phyloP scores from a whole-genome alignment of 176 grass and related monocot species.

The Bonia amplexicaulis region DNA sequence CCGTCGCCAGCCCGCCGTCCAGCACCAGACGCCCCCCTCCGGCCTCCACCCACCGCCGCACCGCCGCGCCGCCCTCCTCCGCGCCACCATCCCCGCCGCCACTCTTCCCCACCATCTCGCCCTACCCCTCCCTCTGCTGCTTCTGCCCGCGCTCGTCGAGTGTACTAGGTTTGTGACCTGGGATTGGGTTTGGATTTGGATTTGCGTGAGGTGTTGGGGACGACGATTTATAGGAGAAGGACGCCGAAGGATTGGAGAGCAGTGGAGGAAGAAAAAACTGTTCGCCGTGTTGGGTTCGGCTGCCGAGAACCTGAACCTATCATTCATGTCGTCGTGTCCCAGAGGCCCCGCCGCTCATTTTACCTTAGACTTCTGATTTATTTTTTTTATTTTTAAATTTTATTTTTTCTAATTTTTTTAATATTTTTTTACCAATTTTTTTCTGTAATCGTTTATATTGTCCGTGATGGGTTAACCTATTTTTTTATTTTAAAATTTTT shows the following conservation, averaged over 20 bases:
- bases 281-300: too few species aligned
- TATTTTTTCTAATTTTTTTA: too few species aligned
- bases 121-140: not conserved
- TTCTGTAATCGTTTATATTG: too few species aligned
- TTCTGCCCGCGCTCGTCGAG: not conserved
- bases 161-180: not conserved
- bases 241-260: not conserved
- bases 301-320: too few species aligned
- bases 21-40: constrained; percentile 57
- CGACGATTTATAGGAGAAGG: not conserved
- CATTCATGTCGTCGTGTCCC: too few species aligned
- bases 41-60: constrained; percentile 50
- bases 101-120: constrained; percentile 21
- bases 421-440: too few species aligned
- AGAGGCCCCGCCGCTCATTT: too few species aligned
- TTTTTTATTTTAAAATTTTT: too few species aligned
- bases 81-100: not conserved
- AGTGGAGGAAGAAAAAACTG: too few species aligned
- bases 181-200: not conserved
- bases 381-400: too few species aligned
- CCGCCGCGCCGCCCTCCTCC: not conserved
- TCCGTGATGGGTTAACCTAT: too few species aligned
- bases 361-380: too few species aligned
- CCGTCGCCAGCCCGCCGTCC: constrained; percentile 92
- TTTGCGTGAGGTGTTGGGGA: not conserved